Percentiles rank a stretch among this genome's conserved stretches.
Conservation (phyloP, 331 rosid genomes). For the Malus hybrid region DNA sequence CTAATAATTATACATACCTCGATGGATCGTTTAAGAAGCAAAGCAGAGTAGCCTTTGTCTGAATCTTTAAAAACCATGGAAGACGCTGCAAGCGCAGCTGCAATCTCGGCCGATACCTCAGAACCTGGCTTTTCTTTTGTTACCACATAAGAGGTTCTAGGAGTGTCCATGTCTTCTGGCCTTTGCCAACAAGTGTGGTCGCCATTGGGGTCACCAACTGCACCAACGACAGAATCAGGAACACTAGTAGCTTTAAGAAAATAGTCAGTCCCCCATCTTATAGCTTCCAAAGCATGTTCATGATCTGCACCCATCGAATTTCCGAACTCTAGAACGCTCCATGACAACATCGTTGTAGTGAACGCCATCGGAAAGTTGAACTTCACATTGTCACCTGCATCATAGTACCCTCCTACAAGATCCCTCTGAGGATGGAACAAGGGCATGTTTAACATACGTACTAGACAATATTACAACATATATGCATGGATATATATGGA, state of each 20-base stretch:
- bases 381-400: slow-evolving; percentile 1
- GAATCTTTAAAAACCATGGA: slow-evolving; percentile 13
- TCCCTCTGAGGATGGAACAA: background rate
- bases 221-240: slow-evolving; percentile 1
- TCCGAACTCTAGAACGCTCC: slow-evolving; percentile 14
- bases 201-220: slow-evolving; percentile 4
- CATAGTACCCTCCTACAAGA: slow-evolving; percentile 10
- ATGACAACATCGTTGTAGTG: slow-evolving; percentile 8
- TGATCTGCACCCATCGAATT: slow-evolving; percentile 9
- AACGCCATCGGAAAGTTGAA: slow-evolving; percentile 16
- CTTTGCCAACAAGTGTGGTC: slow-evolving; percentile 15
- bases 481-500: too few relatives aligned
- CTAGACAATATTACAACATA: too few relatives aligned
- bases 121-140: slow-evolving; percentile 17
- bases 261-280: slow-evolving; percentile 10
- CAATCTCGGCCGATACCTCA: slow-evolving; percentile 30
- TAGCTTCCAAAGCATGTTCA: background rate
- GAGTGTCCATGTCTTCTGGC: background rate
- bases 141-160: background rate
- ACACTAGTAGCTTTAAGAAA: slow-evolving; percentile 11
- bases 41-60: slow-evolving; percentile 8
- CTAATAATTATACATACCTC: background rate
- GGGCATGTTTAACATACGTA: too few relatives aligned
- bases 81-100: slow-evolving; percentile 33
- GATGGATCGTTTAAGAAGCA: slow-evolving; percentile 11